Evolutionary conservation across 2,329 filamentous ascomycete genomes (phyloP).

Genomic region (Plectosphaerella plurivora): DNA sequence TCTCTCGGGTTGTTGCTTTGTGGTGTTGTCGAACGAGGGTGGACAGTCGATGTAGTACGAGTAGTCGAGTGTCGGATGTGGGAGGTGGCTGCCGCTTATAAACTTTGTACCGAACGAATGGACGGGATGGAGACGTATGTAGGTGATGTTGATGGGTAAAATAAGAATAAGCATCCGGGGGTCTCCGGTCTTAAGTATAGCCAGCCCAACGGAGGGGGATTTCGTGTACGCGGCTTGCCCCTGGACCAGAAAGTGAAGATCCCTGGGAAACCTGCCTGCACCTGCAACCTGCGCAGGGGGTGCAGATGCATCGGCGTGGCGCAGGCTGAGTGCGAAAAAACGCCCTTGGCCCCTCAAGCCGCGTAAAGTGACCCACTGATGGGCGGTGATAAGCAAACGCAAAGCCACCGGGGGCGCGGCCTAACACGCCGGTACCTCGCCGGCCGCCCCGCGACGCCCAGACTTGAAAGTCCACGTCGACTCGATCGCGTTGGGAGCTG

Average conservation of each 20-base stretch:
- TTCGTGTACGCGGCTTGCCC: neutral
- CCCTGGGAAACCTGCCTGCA: neutral
- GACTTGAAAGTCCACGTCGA: too few species aligned
- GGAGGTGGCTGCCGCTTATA: too few species aligned
- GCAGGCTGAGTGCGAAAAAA: neutral
- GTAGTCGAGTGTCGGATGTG: too few species aligned
- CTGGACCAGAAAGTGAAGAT: neutral
- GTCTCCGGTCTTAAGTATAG: neutral
- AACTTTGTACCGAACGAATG: slow-evolving; percentile 1
- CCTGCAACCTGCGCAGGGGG: neutral
- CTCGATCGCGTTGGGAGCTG: too few species aligned
- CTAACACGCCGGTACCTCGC: neutral
- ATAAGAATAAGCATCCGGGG: too few species aligned
- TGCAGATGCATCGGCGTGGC: neutral
- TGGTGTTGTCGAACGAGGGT: too few species aligned
- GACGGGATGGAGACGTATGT: too few species aligned
- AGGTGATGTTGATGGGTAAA: too few species aligned
- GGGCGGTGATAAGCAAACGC: slow-evolving; percentile 1
- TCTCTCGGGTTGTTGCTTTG: too few species aligned
- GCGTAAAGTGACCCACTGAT: slow-evolving; percentile 1
- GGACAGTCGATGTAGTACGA: too few species aligned
- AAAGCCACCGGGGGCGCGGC: neutral
- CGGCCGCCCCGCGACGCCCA: too few species aligned
- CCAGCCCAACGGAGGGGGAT: neutral
- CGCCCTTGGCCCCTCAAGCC: neutral